Evolutionary conservation across 2,329 filamentous ascomycete species (phyloP), one percentile per base, ranked within the genome.

Genomic region (Hypocreales sp.): DNA sequence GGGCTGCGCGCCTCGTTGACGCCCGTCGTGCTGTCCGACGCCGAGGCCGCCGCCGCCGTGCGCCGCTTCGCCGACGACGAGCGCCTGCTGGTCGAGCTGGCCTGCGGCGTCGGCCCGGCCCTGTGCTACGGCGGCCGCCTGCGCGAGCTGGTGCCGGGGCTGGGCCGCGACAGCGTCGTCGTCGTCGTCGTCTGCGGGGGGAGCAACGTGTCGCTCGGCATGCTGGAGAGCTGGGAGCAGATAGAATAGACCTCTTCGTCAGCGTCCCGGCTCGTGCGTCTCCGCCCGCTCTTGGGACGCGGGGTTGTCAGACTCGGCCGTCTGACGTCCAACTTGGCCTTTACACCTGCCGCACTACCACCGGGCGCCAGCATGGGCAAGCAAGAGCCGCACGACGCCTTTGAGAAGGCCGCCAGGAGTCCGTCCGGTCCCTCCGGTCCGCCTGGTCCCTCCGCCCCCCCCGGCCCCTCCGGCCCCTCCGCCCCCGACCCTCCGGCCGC

Each of bases 121-220:
- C 29, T 50, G 8, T 44, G 42, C 12, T 46, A 50, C 19, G 34
- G 35, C 15, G 35, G 38, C 1, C 27, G 37, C 22, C 25, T 50
- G 17, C 30, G 34, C 16, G 28, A 41, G 20, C 27, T 44, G 10
- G 35, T 43, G 3, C 39, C 39, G 1, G 33, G 33, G 4, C 31
- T 44, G 5, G 38, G 33, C 22, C 30, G 35, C 25, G 37, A 44
- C 19, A 38, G 42, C 19, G 39, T 36, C 4, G 40, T 48, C 8
- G 45, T 48, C n/a, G 26, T 50, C 8, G 36, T 48, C 7, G 34
- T 50, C 13, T 50, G 47, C 17, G 46, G 47, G 11, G 46, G 47
- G 2, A 47, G 42, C 27, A 45, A 50, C 20, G 47, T 48, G 25
- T 47, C 46, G 8, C 37, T 45, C 14, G 45, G 48, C 24, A 47